A percentile compares a stretch with the other conserved stretches of the same genome.
phyloP scores from a whole-genome alignment of 2,329 filamentous ascomycete species.

The Scedosporium aurantiacum region DNA sequence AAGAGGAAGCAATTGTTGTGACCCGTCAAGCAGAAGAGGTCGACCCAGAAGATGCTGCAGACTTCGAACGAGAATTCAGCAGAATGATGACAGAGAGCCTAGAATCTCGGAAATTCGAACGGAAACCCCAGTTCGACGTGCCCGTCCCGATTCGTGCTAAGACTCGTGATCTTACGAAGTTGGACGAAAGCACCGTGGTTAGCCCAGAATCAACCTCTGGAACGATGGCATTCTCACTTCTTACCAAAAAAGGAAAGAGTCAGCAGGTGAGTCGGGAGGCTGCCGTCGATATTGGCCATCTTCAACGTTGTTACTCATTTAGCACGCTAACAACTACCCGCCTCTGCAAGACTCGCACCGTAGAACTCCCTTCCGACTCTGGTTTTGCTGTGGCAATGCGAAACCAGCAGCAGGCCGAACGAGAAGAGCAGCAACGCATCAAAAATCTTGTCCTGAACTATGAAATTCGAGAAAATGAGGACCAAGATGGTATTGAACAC shows the following conservation, averaged over 20 bases:
- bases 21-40: constrained; percentile 81
- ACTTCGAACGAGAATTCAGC: constrained; percentile 95
- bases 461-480: constrained; percentile 76
- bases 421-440: constrained; percentile 95
- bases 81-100: constrained; percentile 98
- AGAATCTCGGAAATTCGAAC: constrained; percentile 91
- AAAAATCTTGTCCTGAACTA: constrained; percentile 96
- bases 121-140: constrained; percentile 91
- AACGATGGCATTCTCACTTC: constrained; percentile 93
- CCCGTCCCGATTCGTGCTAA: constrained; percentile 78
- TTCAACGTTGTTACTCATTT: not conserved
- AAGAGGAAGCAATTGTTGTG: constrained; percentile 85
- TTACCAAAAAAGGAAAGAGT: constrained; percentile 92
- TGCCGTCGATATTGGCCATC: not conserved
- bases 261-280: constrained; percentile 55
- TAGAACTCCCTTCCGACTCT: constrained; percentile 82
- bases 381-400: constrained; percentile 95
- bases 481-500: constrained; percentile 59
- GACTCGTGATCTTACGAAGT: constrained; percentile 43
- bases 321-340: constrained; percentile 8
- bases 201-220: not conserved
- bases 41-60: constrained; percentile 88
- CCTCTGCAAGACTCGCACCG: constrained; percentile 62
- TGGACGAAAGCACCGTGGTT: constrained; percentile 13
- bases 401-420: constrained; percentile 85